phyloP scores from a whole-genome alignment of 371 early-diverging fungal genomes.

The Lichtheimia corymbifera region DNA sequence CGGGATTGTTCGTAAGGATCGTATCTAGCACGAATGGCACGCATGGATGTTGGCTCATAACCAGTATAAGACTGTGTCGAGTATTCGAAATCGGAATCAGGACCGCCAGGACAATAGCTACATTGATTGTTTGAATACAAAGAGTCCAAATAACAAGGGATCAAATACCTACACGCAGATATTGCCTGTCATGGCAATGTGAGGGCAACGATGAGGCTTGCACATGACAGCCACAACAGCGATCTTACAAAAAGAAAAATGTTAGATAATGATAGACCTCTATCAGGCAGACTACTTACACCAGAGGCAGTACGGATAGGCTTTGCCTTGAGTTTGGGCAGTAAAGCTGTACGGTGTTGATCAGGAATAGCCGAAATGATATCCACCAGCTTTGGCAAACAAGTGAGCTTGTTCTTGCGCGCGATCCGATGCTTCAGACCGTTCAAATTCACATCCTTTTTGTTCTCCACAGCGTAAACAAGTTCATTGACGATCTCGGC shows the following conservation, averaged over 20 bases:
- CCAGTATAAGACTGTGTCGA: slow-evolving; percentile 99
- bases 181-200: slow-evolving; percentile 99
- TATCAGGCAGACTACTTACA: slow-evolving; percentile 49
- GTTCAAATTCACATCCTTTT: slow-evolving; percentile 88
- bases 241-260: slow-evolving; percentile 53
- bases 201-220: slow-evolving; percentile 99
- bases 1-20: slow-evolving; percentile 98
- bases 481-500: slow-evolving; percentile 92
- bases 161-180: slow-evolving; percentile 88
- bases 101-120: slow-evolving; percentile 99
- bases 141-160: no score
- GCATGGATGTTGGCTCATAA: slow-evolving; percentile 99
- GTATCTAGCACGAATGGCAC: slow-evolving; percentile 99
- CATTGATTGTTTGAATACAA: background rate
- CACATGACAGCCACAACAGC: slow-evolving; percentile 99
- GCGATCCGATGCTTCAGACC: slow-evolving; percentile 79
- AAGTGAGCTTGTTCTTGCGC: slow-evolving; percentile 75
- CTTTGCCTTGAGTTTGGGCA: slow-evolving; percentile 94
- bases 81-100: slow-evolving; percentile 99
- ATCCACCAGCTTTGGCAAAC: slow-evolving; percentile 97
- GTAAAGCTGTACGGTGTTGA: slow-evolving; percentile 82
- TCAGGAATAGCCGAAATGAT: slow-evolving; percentile 99
- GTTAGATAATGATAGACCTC: background rate
- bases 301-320: slow-evolving; percentile 99
- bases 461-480: slow-evolving; percentile 65